These are phyloP conservation scores for Kodamaea sp. DNA, from an alignment of 1,139 yeast species.

Conservation along the genomic window DNA sequence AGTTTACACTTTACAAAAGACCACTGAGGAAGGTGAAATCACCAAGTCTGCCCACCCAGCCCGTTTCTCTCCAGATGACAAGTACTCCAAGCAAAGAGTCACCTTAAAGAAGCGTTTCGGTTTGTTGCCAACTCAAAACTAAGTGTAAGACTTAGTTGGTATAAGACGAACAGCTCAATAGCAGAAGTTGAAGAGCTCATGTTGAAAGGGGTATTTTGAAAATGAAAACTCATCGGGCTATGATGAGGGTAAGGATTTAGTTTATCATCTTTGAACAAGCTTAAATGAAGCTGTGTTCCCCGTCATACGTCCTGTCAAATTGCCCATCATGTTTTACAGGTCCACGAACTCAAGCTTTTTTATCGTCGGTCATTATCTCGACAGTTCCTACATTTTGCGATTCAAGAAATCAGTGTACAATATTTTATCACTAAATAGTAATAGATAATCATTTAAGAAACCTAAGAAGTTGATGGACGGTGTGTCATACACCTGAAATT, in stretches of 20 bases:
- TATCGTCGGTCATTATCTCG: neutral
- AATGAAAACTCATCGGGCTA: no score
- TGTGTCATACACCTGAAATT: no score
- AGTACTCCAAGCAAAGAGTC: constrained; percentile 98
- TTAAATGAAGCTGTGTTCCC: no score
- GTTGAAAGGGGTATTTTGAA: no score
- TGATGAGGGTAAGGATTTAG: no score
- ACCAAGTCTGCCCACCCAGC: constrained; percentile 99
- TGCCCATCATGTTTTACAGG: no score
- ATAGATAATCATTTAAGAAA: neutral
- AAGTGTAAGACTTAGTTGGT: no score
- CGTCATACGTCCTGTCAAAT: no score
- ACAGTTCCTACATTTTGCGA: neutral
- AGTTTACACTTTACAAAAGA: constrained; percentile 85
- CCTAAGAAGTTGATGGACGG: neutral
- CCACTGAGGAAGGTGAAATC: constrained; percentile 82
- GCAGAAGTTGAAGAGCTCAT: neutral
- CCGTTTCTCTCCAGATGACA: constrained; percentile 98
- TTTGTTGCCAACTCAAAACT: constrained; percentile 79
- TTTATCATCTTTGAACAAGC: no score
- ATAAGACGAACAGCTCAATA: neutral
- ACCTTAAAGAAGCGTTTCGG: constrained; percentile 94
- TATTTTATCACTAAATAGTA: neutral
- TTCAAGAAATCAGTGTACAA: neutral
- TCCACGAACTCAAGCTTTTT: no score